These are phyloP conservation scores for Zygosaccharomyces bailii DNA, from an alignment of 805 yeast genomes.

Conservation along the genomic window DNA sequence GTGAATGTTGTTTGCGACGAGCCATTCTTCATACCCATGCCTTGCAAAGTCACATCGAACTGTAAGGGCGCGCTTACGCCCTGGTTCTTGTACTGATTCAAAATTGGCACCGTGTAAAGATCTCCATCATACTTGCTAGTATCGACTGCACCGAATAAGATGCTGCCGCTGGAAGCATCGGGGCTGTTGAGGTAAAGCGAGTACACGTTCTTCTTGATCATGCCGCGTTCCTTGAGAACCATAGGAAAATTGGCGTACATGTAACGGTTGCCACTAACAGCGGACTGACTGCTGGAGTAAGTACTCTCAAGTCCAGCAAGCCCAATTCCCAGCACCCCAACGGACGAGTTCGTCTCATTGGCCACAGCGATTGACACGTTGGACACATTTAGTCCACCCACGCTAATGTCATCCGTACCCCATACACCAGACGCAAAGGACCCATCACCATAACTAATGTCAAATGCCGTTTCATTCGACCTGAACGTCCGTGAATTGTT, in stretches of 20 bases:
- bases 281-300: constrained; percentile 29
- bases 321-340: constrained; percentile 76
- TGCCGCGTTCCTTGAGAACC: constrained; percentile 54
- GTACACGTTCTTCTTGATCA: constrained; percentile 53
- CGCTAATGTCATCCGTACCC: constrained; percentile 52
- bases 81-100: constrained; percentile 29
- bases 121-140: constrained; percentile 56
- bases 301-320: constrained; percentile 67
- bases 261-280: constrained; percentile 25
- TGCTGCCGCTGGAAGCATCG: constrained; percentile 45
- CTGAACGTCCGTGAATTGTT: constrained; percentile 24
- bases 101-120: constrained; percentile 47
- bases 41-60: constrained; percentile 36
- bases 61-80: constrained; percentile 23
- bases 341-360: constrained; percentile 54
- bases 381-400: constrained; percentile 50
- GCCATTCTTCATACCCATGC: constrained; percentile 31
- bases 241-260: constrained; percentile 66
- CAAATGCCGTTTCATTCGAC: constrained; percentile 38
- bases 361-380: constrained; percentile 73
- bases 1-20: constrained; percentile 30
- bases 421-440: constrained; percentile 43
- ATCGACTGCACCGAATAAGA: constrained; percentile 73
- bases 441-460: constrained; percentile 52
- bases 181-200: constrained; percentile 56